Evolutionary conservation across 1,284 basidiomycete species (phyloP).

Genomic region (Rhodotorula sp.): DNA sequence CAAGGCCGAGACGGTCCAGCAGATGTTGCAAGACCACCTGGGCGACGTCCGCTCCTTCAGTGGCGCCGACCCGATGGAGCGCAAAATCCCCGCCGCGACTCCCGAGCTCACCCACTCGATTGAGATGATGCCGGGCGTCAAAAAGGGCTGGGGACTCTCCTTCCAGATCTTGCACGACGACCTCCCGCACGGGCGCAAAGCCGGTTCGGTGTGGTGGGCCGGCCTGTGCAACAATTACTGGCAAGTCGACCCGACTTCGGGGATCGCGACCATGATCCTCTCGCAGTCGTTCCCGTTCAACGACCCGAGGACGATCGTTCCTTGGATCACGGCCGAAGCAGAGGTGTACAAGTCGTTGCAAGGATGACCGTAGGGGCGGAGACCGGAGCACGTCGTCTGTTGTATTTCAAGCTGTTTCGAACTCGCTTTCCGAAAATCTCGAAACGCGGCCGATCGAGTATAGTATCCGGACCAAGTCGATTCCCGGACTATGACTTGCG

Average conservation of each 20-base stretch:
- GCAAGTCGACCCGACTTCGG: neutral
- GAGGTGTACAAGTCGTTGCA: neutral
- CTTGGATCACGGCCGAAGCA: neutral
- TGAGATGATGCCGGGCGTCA: neutral
- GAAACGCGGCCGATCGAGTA: no score
- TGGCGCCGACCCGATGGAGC: neutral
- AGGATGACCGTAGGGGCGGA: neutral
- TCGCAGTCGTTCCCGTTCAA: neutral
- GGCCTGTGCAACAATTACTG: neutral
- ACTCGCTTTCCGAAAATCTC: no score
- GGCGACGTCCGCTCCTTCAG: neutral
- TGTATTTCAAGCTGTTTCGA: no score
- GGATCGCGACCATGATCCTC: constrained; percentile 5
- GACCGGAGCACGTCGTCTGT: no score
- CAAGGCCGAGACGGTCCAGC: constrained; percentile 21
- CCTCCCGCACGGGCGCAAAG: neutral
- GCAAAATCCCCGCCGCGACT: neutral
- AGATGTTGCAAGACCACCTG: constrained; percentile 26
- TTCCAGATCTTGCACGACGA: neutral
- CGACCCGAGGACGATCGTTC: neutral
- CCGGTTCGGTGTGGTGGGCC: neutral
- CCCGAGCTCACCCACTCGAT: neutral
- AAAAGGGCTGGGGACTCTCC: neutral
- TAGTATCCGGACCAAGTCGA: no score
- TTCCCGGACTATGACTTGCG: no score